phyloP scores from a whole-genome alignment of 2,329 filamentous ascomycete species.

The Fusarium nelsonii region DNA sequence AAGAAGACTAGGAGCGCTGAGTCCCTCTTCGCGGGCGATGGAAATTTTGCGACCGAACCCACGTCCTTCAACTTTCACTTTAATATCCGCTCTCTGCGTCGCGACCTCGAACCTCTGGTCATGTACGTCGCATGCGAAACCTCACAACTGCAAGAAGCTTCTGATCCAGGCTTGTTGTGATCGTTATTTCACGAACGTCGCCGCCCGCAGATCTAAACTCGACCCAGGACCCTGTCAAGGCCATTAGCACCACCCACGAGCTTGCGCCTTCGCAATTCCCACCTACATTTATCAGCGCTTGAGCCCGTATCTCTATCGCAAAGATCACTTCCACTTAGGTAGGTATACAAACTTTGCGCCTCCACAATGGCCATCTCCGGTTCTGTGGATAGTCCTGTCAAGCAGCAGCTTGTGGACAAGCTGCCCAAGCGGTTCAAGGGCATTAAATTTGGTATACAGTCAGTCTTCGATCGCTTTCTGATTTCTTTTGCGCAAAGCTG shows the following conservation, averaged over 20 bases:
- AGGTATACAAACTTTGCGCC: neutral
- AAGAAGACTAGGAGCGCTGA: constrained; percentile 9
- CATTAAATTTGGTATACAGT: constrained; percentile 95
- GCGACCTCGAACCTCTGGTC: constrained; percentile 31
- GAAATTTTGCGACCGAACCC: constrained; percentile 44
- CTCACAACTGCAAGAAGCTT: constrained; percentile 13
- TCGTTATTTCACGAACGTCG: constrained; percentile 5
- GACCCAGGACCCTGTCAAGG: neutral
- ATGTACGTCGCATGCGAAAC: constrained; percentile 34
- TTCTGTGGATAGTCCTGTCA: constrained; percentile 61
- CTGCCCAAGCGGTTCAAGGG: constrained; percentile 92
- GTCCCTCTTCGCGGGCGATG: constrained; percentile 36
- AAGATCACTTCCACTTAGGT: neutral
- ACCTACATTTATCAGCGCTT: neutral
- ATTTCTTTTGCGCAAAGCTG: neutral
- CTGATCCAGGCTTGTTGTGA: constrained; percentile 32
- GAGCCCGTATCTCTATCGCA: neutral
- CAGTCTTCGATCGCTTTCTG: constrained; percentile 48
- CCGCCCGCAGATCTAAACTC: constrained; percentile 5
- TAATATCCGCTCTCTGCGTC: constrained; percentile 2
- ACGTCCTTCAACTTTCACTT: constrained; percentile 16
- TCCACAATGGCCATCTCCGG: constrained; percentile 28
- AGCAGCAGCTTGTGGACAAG: constrained; percentile 91
- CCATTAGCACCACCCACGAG: neutral
- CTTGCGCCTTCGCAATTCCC: constrained; percentile 3